Base-by-base conservation (phyloP, 345 rosid genomes). In the Raphanus raphanistrum region DNA sequence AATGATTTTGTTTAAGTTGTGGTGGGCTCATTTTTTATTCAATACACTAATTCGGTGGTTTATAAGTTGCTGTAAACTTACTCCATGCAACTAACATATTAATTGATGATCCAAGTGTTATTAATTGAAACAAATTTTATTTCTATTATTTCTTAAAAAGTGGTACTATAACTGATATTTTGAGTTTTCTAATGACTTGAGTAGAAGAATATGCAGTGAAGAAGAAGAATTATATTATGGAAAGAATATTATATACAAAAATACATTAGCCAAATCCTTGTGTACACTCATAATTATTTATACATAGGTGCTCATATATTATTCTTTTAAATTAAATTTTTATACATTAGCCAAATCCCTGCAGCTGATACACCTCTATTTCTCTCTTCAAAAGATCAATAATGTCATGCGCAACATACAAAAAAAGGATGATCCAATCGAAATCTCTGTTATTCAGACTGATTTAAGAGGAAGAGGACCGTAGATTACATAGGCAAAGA, bases 391-490 rank as follows among this genome's bases (percentile, higher is more conserved):
- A 79, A 87, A 82, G 92, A 92, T 95, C 98, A 6, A 5, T 1
- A 32, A 36, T 91, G 69, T 95, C 98, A 88, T 95, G 97, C 54
- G 89, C 84, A 70, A 91, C 92, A 74, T 91, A 90, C 88, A n/a
- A n/a, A n/a, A 90, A 90, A 74, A 95, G 86, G 69, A 95, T 90
- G 79, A 95, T 88, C 84, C 97, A 92, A 66, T 87, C 96, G 4
- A 88, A 86, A 77, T n/a, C n/a, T n/a, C n/a, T 82, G 78, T 84
- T 86, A 87, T 89, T 92, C 76, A 95, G 73, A 80, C 89, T 82
- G 50, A 96, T 97, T 76, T 88, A 58, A 29, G 25, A 73, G 4
- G 68, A 54, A 0, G 60, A 3, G 3, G 8, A 45, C 54, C 8
- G 13, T 26, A 7, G 7, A 68, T 17, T 12, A 62, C 55, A 52